Base-by-base conservation (phyloP, 1,284 basidiomycete species). In the Rhodotorula sp. region DNA sequence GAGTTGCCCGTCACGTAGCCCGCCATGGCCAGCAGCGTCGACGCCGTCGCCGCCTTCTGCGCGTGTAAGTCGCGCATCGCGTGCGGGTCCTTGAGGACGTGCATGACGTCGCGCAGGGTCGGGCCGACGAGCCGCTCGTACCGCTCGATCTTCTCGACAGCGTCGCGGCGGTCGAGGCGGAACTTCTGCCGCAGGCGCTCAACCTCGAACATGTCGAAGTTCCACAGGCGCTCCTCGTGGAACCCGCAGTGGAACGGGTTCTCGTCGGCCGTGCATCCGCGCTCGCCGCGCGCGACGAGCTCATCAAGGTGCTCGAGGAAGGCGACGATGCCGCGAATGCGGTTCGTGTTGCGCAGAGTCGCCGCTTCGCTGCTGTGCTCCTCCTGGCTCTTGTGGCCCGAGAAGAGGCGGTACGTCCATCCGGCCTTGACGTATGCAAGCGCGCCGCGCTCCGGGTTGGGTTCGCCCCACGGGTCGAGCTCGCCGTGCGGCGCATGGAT, bases 341-440 rank as follows among this genome's bases (percentile, higher is more conserved):
- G 77, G 60, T 78, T 80, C 59, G 76, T 73, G 66, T 77, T 77
- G 42, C 80, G 68, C 44, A 78, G 70, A 25, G 73, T 74, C 55
- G 72, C 74, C n/a, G 80, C 78, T 64, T 75, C 67, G 14, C 67
- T 66, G 56, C 64, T 75, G 55, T 71, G 72, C 59, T 74, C 66
- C 70, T 80, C 80, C 67, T 80, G 79, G 48, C 67, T 74, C 61
- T 69, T 70, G 63, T 78, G 67, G 10, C 80, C 80, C 12, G 78
- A 78, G 71, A 80, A 80, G 12, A 80, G 71, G 42, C 80, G 77
- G 68, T 79, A 77, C 17, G 80, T 79, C 80, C 80, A 80, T 34
- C 78, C 79, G 9, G 78, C 78, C 53, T 78, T 74, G 61, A 76
- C 67, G 61, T 71, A 80, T 19, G 77, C 77, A 27, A 74, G 66